Conservation (phyloP, 2,329 filamentous ascomycete species). For the Harringtonia aguacate region DNA sequence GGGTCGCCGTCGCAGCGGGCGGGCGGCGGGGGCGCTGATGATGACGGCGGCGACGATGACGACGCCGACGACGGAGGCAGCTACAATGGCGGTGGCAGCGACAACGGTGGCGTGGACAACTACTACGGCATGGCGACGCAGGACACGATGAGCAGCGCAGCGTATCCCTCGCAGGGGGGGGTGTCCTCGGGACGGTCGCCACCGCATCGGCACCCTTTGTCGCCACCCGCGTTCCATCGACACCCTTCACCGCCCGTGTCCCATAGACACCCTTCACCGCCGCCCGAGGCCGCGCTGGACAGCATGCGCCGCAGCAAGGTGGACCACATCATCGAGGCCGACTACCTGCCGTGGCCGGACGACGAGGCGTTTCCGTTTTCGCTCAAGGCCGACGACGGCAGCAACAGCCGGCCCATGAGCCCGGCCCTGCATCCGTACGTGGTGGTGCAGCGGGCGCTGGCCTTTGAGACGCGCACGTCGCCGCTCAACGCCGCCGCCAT, state of each 20-base stretch:
- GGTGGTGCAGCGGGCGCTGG: constrained; percentile 40
- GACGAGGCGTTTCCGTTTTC: constrained; percentile 46
- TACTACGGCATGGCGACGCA: constrained; percentile 7
- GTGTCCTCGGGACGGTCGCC: too few species aligned
- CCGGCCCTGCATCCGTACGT: constrained; percentile 47
- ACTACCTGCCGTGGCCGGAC: constrained; percentile 47
- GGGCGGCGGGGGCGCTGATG: too few species aligned
- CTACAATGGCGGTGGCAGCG: too few species aligned
- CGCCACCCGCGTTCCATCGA: too few species aligned
- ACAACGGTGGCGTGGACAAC: constrained; percentile 1
- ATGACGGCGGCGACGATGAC: too few species aligned
- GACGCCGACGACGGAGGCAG: too few species aligned
- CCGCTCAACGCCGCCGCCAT: constrained; percentile 51
- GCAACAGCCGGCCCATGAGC: constrained; percentile 8
- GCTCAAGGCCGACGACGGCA: constrained; percentile 1
- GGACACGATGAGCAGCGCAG: constrained; percentile 2
- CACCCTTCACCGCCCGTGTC: too few species aligned
- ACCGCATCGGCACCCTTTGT: too few species aligned
- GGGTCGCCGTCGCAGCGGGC: too few species aligned
- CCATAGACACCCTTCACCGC: too few species aligned
- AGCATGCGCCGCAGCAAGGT: too few species aligned
- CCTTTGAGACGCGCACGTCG: constrained; percentile 45
- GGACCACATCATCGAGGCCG: constrained; percentile 37
- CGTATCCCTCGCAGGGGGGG: background rate
- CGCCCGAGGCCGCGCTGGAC: too few species aligned